These are phyloP conservation scores for Harringtonia aguacate DNA, from an alignment of 2,329 filamentous ascomycete species.

Conservation along the genomic window DNA sequence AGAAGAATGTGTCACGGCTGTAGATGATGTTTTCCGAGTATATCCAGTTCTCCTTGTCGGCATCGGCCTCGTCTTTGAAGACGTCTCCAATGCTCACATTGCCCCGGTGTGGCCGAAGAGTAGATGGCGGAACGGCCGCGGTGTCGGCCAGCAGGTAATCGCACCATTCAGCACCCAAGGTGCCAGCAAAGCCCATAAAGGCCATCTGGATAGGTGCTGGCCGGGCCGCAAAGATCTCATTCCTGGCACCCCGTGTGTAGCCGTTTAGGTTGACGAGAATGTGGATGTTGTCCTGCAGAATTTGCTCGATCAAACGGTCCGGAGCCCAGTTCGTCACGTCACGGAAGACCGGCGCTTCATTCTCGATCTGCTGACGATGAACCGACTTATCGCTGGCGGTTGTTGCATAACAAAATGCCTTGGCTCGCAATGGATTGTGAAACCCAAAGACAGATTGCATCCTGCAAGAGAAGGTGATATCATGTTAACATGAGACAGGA, in stretches of 20 bases:
- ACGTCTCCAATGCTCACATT: constrained; percentile 67
- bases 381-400: constrained; percentile 81
- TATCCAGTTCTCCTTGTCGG: constrained; percentile 70
- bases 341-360: constrained; percentile 80
- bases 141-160: constrained; percentile 91
- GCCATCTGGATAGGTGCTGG: constrained; percentile 97
- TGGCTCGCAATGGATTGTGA: constrained; percentile 62
- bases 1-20: constrained; percentile 92
- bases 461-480: too few species aligned
- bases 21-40: constrained; percentile 97
- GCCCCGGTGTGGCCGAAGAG: constrained; percentile 66
- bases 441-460: constrained; percentile 99
- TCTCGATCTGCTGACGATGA: constrained; percentile 87
- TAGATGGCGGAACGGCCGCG: constrained; percentile 72
- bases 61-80: constrained; percentile 54
- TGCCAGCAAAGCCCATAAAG: constrained; percentile 98
- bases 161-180: constrained; percentile 94
- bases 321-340: constrained; percentile 82
- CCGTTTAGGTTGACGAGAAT: constrained; percentile 97
- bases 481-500: too few species aligned
- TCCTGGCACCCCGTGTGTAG: constrained; percentile 91
- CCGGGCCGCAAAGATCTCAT: constrained; percentile 92
- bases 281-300: constrained; percentile 79
- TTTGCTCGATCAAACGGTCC: constrained; percentile 75
- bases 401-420: constrained; percentile 91